These are phyloP conservation scores for Gossypium rotundifolium DNA, from an alignment of 345 rosid genomes.

Conservation along the genomic window DNA sequence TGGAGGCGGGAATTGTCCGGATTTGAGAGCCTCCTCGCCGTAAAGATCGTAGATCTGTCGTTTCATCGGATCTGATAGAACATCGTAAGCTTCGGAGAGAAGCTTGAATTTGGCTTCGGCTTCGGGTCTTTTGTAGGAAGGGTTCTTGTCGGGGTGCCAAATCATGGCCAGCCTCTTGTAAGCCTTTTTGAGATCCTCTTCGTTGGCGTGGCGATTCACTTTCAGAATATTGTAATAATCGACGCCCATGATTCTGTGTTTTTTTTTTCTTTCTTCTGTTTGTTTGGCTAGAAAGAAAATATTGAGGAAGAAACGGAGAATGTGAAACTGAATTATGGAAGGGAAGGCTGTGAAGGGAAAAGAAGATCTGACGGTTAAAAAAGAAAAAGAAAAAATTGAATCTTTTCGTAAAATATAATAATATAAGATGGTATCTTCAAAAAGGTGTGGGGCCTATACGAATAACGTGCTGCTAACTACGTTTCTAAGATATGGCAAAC, in stretches of 20 bases:
- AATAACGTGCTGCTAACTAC: no score
- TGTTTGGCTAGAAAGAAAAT: not conserved
- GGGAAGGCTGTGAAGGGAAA: no score
- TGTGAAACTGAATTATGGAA: no score
- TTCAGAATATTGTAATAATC: conserved; percentile 93
- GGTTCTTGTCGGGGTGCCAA: conserved; percentile 99
- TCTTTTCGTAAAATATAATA: no score
- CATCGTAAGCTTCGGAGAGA: conserved; percentile 87
- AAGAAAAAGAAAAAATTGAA: no score
- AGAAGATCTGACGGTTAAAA: no score
- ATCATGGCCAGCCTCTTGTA: conserved; percentile 92
- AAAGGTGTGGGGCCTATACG: no score
- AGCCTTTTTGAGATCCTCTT: conserved; percentile 76
- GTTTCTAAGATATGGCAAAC: no score
- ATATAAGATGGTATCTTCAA: no score
- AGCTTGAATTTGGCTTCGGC: conserved; percentile 91
- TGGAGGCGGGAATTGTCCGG: conserved; percentile 63
- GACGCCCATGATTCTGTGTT: conserved; percentile 46
- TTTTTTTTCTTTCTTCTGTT: not conserved
- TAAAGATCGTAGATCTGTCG: conserved; percentile 93
- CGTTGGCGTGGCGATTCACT: conserved; percentile 83
- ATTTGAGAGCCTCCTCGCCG: conserved; percentile 85
- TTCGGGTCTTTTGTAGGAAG: conserved; percentile 48
- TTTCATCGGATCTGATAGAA: conserved; percentile 66
- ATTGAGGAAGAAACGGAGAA: not conserved